Conservation (phyloP, 2,329 filamentous ascomycete genomes). For the Colletotrichum neosansevieriae region DNA sequence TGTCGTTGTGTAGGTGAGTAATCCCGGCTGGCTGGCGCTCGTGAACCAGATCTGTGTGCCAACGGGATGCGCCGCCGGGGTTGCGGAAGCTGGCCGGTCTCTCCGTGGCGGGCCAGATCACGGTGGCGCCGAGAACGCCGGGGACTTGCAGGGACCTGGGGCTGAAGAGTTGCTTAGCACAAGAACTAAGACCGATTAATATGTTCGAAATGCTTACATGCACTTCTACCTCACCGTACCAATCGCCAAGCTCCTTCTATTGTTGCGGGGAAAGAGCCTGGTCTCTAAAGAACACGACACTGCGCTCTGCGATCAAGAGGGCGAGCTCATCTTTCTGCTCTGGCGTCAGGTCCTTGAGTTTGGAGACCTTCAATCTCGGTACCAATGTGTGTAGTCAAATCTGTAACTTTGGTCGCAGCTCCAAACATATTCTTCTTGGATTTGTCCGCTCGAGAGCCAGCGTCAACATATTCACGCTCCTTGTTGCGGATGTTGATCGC, state of each 20-base stretch:
- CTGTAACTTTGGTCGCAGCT: conserved; percentile 72
- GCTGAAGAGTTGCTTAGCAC: conserved; percentile 54
- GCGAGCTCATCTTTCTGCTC: conserved; percentile 73
- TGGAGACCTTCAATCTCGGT: conserved; percentile 75
- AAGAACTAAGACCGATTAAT: rapidly evolving
- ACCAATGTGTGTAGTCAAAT: conserved; percentile 72
- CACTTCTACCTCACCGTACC: conserved; percentile 74
- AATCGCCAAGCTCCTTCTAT: conserved; percentile 72
- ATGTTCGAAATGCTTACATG: conserved; percentile 63
- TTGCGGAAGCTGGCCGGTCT: conserved; percentile 71
- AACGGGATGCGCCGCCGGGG: conserved; percentile 75
- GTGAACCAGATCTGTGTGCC: conserved; percentile 80
- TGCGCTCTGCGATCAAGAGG: conserved; percentile 71
- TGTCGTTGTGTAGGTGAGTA: conserved; percentile 78
- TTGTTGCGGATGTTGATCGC: conserved; percentile 73
- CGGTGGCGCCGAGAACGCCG: conserved; percentile 71
- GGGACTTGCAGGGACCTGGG: conserved; percentile 79
- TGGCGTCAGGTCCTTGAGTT: conserved; percentile 68
- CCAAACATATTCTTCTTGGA: conserved; percentile 71
- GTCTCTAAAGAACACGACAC: conserved; percentile 76
- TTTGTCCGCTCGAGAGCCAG: conserved; percentile 73
- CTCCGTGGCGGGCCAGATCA: conserved; percentile 80
- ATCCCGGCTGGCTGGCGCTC: conserved; percentile 78
- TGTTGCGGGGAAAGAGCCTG: conserved; percentile 72
- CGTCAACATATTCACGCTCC: conserved; percentile 68